phyloP scores from a whole-genome alignment of 2,329 filamentous ascomycete species.

The Periconia macrospinosa region DNA sequence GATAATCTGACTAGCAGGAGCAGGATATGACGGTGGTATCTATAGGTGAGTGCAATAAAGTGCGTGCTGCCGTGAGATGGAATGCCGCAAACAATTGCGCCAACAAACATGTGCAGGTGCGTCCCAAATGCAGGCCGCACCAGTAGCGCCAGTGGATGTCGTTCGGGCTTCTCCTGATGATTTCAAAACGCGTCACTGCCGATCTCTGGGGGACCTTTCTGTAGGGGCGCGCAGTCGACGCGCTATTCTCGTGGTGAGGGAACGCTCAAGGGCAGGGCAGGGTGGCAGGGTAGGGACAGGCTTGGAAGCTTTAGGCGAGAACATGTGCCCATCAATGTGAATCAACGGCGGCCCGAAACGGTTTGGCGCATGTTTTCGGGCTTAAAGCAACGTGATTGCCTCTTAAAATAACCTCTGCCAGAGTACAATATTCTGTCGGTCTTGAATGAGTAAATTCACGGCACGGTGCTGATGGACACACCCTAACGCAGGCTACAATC shows the following conservation, averaged over 20 bases:
- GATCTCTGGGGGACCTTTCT: too few species aligned
- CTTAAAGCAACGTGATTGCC: background rate
- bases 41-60: too few species aligned
- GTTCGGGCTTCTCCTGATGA: background rate
- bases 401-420: slow-evolving; percentile 7
- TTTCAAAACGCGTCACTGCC: background rate
- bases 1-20: too few species aligned
- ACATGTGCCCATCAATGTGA: slow-evolving; percentile 12
- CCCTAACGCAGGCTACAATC: too few species aligned
- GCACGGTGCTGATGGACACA: too few species aligned
- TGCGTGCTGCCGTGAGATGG: too few species aligned
- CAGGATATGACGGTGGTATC: too few species aligned
- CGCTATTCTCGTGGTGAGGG: background rate
- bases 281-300: too few species aligned
- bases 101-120: background rate
- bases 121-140: background rate
- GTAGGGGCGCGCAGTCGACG: background rate
- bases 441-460: too few species aligned
- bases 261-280: too few species aligned
- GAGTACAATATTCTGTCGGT: too few species aligned
- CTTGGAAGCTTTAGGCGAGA: slow-evolving; percentile 5
- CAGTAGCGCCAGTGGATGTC: background rate
- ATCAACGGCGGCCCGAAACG: slow-evolving; percentile 3
- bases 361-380: slow-evolving; percentile 5
- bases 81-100: background rate